Percentiles rank a stretch among this genome's conserved stretches.
These are phyloP conservation scores for Bjerkandera adusta DNA, from an alignment of 1,284 basidiomycete species.

Conservation along the genomic window DNA sequence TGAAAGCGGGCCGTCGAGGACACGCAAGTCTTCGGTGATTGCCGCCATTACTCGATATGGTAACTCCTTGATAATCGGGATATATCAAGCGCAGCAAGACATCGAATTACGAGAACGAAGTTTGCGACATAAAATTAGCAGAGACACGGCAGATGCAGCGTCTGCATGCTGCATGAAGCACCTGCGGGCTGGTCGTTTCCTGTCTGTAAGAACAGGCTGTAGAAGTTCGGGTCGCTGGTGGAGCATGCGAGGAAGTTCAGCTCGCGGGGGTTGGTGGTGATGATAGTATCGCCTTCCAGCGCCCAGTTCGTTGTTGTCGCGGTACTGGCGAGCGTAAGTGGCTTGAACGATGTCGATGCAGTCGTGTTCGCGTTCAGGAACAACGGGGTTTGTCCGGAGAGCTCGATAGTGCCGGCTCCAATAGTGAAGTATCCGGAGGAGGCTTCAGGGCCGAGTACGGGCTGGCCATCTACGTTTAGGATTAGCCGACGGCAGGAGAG, in stretches of 20 bases:
- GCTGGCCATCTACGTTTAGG: conserved; percentile 36
- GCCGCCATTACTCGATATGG: no score
- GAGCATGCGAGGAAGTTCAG: conserved; percentile 58
- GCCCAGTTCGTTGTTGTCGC: conserved; percentile 55
- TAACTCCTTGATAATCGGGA: no score
- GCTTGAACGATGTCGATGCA: conserved; percentile 47
- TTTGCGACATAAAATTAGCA: conserved; percentile 33
- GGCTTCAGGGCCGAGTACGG: conserved; percentile 52
- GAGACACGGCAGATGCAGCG: conserved; percentile 52
- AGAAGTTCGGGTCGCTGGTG: conserved; percentile 40
- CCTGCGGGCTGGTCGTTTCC: conserved; percentile 49
- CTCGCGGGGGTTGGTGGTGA: conserved; percentile 47
- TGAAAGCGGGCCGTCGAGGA: no score
- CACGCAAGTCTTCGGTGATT: no score
- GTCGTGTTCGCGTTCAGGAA: conserved; percentile 47
- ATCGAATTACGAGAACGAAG: neutral
- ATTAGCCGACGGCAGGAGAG: neutral
- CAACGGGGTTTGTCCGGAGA: conserved; percentile 40
- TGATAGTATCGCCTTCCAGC: conserved; percentile 59
- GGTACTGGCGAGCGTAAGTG: conserved; percentile 43
- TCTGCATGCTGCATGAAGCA: conserved; percentile 42
- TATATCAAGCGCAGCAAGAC: neutral
- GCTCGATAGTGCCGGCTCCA: conserved; percentile 39
- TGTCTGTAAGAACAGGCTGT: conserved; percentile 48
- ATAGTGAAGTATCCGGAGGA: conserved; percentile 53